These are phyloP conservation scores for Mycosphaerelloides madeirae DNA, from an alignment of 2,329 filamentous ascomycete species.

Conservation along the genomic window DNA sequence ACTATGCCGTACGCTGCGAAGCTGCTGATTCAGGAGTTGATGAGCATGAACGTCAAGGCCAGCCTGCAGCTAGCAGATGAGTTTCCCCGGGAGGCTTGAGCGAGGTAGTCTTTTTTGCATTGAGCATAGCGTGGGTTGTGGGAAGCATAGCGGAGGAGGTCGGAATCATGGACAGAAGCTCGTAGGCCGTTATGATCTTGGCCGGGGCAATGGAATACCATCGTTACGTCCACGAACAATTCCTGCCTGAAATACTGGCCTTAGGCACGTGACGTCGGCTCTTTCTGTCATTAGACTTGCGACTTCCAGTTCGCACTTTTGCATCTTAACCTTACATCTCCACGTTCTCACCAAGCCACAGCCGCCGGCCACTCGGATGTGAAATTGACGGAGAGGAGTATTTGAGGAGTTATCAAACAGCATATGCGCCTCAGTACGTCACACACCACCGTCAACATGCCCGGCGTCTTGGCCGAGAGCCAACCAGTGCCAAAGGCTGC, in stretches of 20 bases:
- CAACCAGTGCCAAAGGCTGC: constrained; percentile 30
- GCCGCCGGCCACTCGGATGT: no score
- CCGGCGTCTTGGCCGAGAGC: constrained; percentile 31
- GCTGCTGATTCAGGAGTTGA: constrained; percentile 87
- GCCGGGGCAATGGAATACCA: no score
- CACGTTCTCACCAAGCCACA: no score
- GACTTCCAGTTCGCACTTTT: no score
- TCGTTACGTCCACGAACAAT: no score
- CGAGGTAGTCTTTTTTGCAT: neutral
- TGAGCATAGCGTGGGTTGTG: constrained; percentile 14
- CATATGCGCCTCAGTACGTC: constrained; percentile 15
- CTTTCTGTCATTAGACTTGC: no score
- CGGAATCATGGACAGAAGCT: neutral
- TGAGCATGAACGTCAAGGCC: constrained; percentile 98
- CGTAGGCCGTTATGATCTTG: no score
- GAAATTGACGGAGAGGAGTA: no score
- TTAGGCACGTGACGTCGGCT: no score
- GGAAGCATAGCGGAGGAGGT: neutral
- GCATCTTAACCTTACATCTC: no score
- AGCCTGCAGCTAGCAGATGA: constrained; percentile 87
- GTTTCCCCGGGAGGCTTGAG: constrained; percentile 57
- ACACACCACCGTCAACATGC: constrained; percentile 24
- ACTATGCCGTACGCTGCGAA: constrained; percentile 97
- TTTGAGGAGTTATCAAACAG: neutral
- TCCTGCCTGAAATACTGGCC: no score